Evolutionary conservation across 441 rosid species (phyloP), one percentile per base, ranked within the genome.

Genomic region (Arabidopsis lyrata): DNA sequence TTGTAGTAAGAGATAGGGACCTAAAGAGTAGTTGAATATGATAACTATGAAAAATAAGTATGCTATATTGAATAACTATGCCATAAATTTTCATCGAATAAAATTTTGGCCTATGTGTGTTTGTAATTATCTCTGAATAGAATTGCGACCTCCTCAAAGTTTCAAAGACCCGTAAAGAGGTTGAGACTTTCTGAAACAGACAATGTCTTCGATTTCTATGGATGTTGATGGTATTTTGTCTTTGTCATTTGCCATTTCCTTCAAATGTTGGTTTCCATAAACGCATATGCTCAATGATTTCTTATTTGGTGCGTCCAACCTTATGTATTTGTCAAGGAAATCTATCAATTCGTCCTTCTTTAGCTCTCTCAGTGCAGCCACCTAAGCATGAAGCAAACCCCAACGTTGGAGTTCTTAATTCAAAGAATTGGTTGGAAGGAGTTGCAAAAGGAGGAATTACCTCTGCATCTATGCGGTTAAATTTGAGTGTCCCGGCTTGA

Each of bases 381-480:
- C 97, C 97, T 92, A 85, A 56, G 32, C 57, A 68, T 1, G 34
- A 32, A 63, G 1, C 29, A 49, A 68, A 16, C 41, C 70, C 11
- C 39, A 56, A 13, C 31, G 4, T 29, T 29, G 24, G 24, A 22
- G 24, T 22, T 22, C 24, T 22, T 22, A 22, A 22, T 22, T 22
- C 24, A 22, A 22, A 22, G 24, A 22, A 22, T 22, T 22, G 24
- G 24, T 22, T 1, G 24, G 24, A 2, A 22, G 24, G 24, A 22
- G 24, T 22, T 22, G 24, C 24, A 22, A 22, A 22, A 2, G 24
- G 24, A 22, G 24, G 24, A 22, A 22, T 29, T 86, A 95, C 97
- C 96, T 95, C 99, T 56, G 81, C 83, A 52, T 92, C 92, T 75
- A 59, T 79, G 70, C 97, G 80, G 80, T 89, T 93, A 75, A 95